Evolutionary conservation across 139 green algal genomes (phyloP).

Genomic region (Raphidocelis subcapitata): DNA sequence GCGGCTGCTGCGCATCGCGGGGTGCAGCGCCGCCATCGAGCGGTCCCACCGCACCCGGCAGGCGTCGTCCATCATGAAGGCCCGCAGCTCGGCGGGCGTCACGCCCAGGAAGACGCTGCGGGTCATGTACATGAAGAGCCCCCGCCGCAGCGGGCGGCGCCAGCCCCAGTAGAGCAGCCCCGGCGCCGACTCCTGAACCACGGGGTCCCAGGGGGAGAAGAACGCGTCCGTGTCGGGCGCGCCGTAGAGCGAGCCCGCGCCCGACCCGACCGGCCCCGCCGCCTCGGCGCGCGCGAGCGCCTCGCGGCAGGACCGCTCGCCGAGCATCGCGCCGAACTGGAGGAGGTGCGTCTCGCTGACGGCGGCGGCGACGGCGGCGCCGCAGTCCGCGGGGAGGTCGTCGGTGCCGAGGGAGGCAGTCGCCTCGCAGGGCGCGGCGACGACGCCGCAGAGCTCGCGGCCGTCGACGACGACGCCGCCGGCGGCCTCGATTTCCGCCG

Average conservation of each 20-base stretch:
- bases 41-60: slow-evolving; percentile 55
- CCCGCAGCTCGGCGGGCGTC: slow-evolving; percentile 44
- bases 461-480: background rate
- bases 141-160: slow-evolving; percentile 56
- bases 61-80: slow-evolving; percentile 62
- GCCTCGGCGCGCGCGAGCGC: slow-evolving; percentile 30
- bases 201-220: slow-evolving; percentile 47
- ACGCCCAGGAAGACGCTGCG: slow-evolving; percentile 46
- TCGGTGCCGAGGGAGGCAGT: background rate
- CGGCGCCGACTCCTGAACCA: slow-evolving; percentile 34
- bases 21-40: slow-evolving; percentile 3
- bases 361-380: background rate
- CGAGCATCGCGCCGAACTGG: slow-evolving; percentile 58
- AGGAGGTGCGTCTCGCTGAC: slow-evolving; percentile 62
- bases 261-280: slow-evolving; percentile 21
- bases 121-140: slow-evolving; percentile 54
- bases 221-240: slow-evolving; percentile 6
- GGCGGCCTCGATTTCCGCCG: background rate
- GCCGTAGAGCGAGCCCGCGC: slow-evolving; percentile 43
- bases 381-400: background rate
- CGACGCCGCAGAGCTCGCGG: background rate
- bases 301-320: slow-evolving; percentile 32
- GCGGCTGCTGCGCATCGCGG: background rate
- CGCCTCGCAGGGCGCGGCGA: slow-evolving; percentile 5
- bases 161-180: slow-evolving; percentile 57